These are phyloP conservation scores for Amphirosellinia nigrospora DNA, from an alignment of 495 filamentous ascomycete genomes.

Conservation along the genomic window DNA sequence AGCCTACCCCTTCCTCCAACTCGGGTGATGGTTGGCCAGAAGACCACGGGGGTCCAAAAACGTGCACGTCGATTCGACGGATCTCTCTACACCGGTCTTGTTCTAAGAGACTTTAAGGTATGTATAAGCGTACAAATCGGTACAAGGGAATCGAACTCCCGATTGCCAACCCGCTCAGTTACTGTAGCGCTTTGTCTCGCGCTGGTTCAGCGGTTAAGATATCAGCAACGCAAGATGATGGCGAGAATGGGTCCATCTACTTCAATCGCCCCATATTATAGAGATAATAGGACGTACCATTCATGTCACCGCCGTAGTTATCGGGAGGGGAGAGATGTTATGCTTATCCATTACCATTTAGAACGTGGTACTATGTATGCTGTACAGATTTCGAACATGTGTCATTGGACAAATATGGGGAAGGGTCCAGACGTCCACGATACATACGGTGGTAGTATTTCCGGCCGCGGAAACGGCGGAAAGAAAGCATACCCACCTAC, in stretches of 20 bases:
- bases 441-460: neutral
- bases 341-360: neutral
- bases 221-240: neutral
- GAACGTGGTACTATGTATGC: neutral
- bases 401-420: neutral
- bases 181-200: conserved; percentile 7
- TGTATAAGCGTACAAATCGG: neutral
- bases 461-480: conserved; percentile 19
- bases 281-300: neutral
- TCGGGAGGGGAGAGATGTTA: neutral
- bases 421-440: conserved; percentile 1
- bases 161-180: neutral
- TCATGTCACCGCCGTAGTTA: neutral
- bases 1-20: conserved; percentile 8
- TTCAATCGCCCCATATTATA: neutral
- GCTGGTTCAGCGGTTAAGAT: neutral
- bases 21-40: conserved; percentile 15
- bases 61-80: neutral
- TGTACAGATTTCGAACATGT: neutral
- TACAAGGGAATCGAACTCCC: neutral
- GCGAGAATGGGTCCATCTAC: neutral
- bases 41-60: neutral
- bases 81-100: conserved; percentile 23
- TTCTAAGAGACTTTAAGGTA: conserved; percentile 8
- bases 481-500: neutral